phyloP scores from a whole-genome alignment of 306 rosid species.

The Alnus glutinosa region DNA sequence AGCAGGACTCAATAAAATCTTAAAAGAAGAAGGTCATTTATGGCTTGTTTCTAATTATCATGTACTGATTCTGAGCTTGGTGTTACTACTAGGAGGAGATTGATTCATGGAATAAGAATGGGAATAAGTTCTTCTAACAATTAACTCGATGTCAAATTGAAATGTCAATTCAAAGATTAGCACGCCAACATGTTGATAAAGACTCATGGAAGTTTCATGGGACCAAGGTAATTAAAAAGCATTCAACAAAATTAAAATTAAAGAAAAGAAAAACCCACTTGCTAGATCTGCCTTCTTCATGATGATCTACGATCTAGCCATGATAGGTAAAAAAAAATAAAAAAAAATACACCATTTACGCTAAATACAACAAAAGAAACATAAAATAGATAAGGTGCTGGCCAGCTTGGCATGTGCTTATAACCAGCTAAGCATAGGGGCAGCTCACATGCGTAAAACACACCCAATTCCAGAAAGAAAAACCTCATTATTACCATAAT shows the following conservation, averaged over 20 bases:
- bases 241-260: too few species aligned
- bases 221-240: background rate
- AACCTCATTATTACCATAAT: background rate
- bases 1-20: too few species aligned
- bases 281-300: too few species aligned
- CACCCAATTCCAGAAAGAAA: slow-evolving; percentile 30
- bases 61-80: too few species aligned
- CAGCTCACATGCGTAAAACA: slow-evolving; percentile 41
- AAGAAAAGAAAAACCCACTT: too few species aligned
- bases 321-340: background rate
- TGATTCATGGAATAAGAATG: too few species aligned
- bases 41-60: too few species aligned
- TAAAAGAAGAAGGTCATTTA: too few species aligned
- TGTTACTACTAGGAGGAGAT: too few species aligned
- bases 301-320: too few species aligned
- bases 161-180: slow-evolving; percentile 13
- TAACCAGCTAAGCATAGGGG: slow-evolving; percentile 34
- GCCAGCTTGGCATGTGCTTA: slow-evolving; percentile 42
- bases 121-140: too few species aligned
- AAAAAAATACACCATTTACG: slow-evolving; percentile 29
- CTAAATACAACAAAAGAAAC: slow-evolving; percentile 29
- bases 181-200: slow-evolving; percentile 18
- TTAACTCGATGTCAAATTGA: slow-evolving; percentile 3
- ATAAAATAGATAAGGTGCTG: slow-evolving; percentile 26
- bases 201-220: slow-evolving; percentile 13